Conservation (phyloP, 768 basidiomycete genomes). For the Gymnopilus junonius region DNA sequence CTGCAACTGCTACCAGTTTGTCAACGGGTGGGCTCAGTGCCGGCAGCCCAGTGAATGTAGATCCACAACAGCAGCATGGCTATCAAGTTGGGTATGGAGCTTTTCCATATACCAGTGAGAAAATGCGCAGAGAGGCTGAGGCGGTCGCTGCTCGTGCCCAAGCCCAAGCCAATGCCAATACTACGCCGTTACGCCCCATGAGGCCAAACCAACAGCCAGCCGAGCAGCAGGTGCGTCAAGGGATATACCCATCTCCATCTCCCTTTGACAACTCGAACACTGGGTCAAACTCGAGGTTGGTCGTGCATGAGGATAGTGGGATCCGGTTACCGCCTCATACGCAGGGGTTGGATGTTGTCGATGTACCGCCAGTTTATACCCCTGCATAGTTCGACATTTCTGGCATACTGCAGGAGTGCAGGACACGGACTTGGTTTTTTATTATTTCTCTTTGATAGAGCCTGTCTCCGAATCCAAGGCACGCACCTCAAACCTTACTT, state of each 20-base stretch:
- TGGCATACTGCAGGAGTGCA: background rate
- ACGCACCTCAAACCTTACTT: background rate
- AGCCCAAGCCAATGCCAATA: background rate
- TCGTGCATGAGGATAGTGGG: slow-evolving; percentile 20
- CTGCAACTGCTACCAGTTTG: background rate
- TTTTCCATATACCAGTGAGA: slow-evolving; percentile 4
- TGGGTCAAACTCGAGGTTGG: background rate
- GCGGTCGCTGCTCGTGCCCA: background rate
- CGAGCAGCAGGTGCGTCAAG: background rate
- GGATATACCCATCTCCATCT: background rate
- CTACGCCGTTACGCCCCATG: slow-evolving; percentile 2
- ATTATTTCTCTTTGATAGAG: background rate
- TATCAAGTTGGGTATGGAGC: background rate
- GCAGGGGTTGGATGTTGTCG: background rate
- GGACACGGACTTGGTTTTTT: background rate
- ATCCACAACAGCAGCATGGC: background rate
- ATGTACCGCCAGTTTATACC: slow-evolving; percentile 22
- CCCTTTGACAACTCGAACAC: background rate
- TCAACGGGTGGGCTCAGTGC: background rate
- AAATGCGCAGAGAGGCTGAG: slow-evolving; percentile 13
- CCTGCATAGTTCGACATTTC: slow-evolving; percentile 1
- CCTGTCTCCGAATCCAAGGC: too few relatives aligned
- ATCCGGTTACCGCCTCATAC: slow-evolving; percentile 7
- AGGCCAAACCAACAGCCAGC: background rate
- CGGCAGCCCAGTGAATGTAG: too few relatives aligned